Evolutionary conservation across 495 filamentous ascomycete genomes (phyloP).

Genomic region (Cladorrhinum samala): DNA sequence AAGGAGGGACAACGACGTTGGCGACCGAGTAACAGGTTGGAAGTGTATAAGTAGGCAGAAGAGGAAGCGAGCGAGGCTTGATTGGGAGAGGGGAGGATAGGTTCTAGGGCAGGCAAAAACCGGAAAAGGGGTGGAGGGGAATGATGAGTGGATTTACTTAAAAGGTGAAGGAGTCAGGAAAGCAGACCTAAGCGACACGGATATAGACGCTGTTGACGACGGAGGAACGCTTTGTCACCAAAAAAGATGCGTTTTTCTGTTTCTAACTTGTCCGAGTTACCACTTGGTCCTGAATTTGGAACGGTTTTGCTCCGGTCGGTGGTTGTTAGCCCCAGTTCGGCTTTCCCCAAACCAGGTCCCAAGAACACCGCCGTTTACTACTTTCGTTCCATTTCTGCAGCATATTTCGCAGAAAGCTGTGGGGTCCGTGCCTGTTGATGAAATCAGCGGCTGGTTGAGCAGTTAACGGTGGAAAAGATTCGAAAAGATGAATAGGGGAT

Average conservation of each 20-base stretch:
- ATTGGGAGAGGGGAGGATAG: neutral
- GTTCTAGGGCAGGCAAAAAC: neutral
- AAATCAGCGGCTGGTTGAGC: too few relatives aligned
- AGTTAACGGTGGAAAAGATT: too few relatives aligned
- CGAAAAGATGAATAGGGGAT: too few relatives aligned
- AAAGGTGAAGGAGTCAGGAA: neutral
- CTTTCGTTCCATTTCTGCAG: too few relatives aligned
- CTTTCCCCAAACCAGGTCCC: too few relatives aligned
- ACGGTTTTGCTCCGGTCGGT: neutral
- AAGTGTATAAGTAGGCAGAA: neutral
- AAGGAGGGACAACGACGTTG: conserved; percentile 9
- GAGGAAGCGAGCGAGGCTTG: neutral
- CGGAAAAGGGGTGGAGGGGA: neutral
- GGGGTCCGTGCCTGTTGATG: too few relatives aligned
- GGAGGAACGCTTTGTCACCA: neutral
- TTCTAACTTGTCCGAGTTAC: too few relatives aligned
- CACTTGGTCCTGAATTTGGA: too few relatives aligned
- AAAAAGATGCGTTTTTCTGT: too few relatives aligned
- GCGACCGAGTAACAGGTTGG: neutral
- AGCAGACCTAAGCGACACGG: neutral
- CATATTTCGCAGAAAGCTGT: too few relatives aligned
- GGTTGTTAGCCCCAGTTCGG: neutral
- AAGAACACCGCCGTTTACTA: too few relatives aligned
- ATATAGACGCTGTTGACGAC: neutral
- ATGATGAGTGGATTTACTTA: neutral